These are phyloP conservation scores for Eucalyptus pauciflora DNA, from an alignment of 345 rosid species.

Conservation along the genomic window DNA sequence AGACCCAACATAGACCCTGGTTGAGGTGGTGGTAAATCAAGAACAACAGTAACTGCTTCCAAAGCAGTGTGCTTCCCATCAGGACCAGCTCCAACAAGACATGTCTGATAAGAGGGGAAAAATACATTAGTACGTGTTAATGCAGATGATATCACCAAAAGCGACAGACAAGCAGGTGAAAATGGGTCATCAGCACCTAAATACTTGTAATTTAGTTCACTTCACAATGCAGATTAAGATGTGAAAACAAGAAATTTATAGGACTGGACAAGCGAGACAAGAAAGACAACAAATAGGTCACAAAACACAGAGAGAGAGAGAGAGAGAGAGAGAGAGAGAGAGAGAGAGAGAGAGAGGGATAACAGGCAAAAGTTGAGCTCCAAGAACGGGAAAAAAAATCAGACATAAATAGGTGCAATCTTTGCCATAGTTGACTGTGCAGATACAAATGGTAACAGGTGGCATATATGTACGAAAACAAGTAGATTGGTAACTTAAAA, in stretches of 20 bases:
- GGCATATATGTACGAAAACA: not conserved
- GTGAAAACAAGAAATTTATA: not conserved
- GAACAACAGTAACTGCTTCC: slow-evolving; percentile 98
- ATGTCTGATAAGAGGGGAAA: slow-evolving; percentile 41
- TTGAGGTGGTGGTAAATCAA: slow-evolving; percentile 97
- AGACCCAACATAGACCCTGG: slow-evolving; percentile 92
- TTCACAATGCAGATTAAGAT: not conserved
- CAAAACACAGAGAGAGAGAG: not conserved
- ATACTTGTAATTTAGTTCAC: not conserved
- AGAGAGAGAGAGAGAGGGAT: not conserved
- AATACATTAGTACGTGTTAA: not conserved
- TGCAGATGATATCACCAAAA: not conserved
- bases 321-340: not conserved
- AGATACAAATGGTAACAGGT: not conserved
- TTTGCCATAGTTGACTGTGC: not conserved
- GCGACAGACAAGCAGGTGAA: not conserved
- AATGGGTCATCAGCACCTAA: not conserved
- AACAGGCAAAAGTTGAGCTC: not conserved
- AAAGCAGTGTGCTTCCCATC: slow-evolving; percentile 95
- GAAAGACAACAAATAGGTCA: not conserved
- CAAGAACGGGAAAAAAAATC: not conserved
- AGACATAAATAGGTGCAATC: not conserved
- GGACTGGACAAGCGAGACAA: not conserved
- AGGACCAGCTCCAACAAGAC: slow-evolving; percentile 99
- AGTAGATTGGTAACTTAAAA: not conserved